Base-by-base conservation (phyloP, 108 stramenopile genomes). In the Pseudonitzschia pungens region DNA sequence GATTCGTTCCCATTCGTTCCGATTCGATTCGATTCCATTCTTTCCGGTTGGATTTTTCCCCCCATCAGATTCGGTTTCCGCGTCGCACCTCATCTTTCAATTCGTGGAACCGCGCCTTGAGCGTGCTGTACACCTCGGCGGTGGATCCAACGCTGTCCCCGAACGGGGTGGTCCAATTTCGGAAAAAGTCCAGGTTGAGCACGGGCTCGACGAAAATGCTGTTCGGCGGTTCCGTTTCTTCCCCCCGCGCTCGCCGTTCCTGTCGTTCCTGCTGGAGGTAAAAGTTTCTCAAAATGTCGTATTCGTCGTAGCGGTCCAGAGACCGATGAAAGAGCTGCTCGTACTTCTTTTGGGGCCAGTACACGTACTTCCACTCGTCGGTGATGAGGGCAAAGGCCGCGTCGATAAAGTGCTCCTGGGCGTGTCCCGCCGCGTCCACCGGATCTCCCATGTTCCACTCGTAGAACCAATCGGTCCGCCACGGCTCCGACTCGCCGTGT, bases 401-500 rank as follows among this genome's bases (percentile, higher is more conserved):
- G 57, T 91, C 90, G 43, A 94, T 91, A 28, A 69, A 65, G 26
- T 73, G 8, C 4, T 62, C 65, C n/a, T 56, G 60, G 8, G 44
- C 24, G 44, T 80, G 76, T 16, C 77, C 79, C 33, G 53, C 12
- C 15, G 71, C 83, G 43, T 79, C 66, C 32, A 66, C 52, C 22
- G 81, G 82, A 48, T 83, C 75, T 15, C 79, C 57, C 36, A 68
- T 80, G 74, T 83, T 79, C 58, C 78, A 86, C 65, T 92, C 92
- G 51, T 92, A 92, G 58, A 84, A 92, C 73, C 88, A 92, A 65
- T 92, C 92, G 21, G 86, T 77, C 28, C 92, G 70, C 92, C 92
- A 92, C n/a, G 54, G 66, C 24, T 28, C 31, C 29, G 36, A n/a
- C 33, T 40, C 54, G 22, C 54, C 18, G 45, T 12, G 1, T 48